phyloP scores from a whole-genome alignment of 805 yeast genomes.

The Ogataea henricii region DNA sequence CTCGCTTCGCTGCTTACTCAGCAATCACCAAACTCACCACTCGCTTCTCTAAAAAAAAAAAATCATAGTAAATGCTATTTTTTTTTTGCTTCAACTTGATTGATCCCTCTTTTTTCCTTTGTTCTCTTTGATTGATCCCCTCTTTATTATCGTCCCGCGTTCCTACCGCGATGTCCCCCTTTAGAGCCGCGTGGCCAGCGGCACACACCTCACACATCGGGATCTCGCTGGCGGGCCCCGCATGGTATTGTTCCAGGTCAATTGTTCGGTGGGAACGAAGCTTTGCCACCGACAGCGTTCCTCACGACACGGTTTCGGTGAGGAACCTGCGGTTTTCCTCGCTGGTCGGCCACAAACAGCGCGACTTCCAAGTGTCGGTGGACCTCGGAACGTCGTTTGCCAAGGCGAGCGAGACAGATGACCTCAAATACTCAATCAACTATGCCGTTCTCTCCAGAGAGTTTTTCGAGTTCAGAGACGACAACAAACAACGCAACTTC shows the following conservation, averaged over 20 bases:
- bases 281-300: not conserved
- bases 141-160: not conserved
- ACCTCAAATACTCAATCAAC: slow-evolving; percentile 78
- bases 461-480: slow-evolving; percentile 53
- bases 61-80: no score
- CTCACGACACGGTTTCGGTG: slow-evolving; percentile 47
- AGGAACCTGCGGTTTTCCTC: slow-evolving; percentile 44
- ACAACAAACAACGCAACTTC: slow-evolving; percentile 42
- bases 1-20: not conserved
- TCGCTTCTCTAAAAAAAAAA: no score
- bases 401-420: slow-evolving; percentile 78
- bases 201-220: not conserved
- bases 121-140: not conserved
- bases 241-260: not conserved
- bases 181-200: not conserved
- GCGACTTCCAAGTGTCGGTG: slow-evolving; percentile 40
- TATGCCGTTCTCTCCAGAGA: slow-evolving; percentile 81
- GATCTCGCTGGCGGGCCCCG: not conserved
- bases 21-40: no score
- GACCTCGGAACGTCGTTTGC: slow-evolving; percentile 66
- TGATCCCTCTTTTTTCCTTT: not conserved
- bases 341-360: slow-evolving; percentile 11
- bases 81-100: not conserved
- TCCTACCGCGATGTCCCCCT: not conserved
- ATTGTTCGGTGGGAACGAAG: not conserved